phyloP scores from a whole-genome alignment of 108 stramenopile genomes.

The Nitzschia sp. region DNA sequence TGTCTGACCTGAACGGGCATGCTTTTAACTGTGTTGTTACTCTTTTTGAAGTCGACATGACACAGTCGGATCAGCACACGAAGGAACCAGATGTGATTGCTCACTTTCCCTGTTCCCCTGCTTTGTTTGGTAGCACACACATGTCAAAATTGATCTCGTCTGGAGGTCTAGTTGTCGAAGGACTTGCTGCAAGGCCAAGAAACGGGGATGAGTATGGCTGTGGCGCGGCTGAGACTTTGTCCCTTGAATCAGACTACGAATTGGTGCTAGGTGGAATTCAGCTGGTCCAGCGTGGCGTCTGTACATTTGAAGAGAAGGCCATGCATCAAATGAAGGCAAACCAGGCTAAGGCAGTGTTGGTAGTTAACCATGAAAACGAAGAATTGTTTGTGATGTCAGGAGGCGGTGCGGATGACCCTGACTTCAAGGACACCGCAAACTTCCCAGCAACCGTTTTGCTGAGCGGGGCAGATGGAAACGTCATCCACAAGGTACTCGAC shows the following conservation, averaged over 20 bases:
- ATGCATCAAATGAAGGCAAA: conserved; percentile 38
- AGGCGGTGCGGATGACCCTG: conserved; percentile 19
- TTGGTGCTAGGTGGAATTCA: neutral
- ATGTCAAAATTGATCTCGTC: conserved; percentile 33
- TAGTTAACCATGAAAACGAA: conserved; percentile 54
- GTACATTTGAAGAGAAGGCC: conserved; percentile 65
- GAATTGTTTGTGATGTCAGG: conserved; percentile 82
- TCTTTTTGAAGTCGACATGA: conserved; percentile 16
- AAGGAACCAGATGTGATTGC: conserved; percentile 16
- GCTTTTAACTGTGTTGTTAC: conserved; percentile 56
- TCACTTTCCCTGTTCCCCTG: conserved; percentile 64
- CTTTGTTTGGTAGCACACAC: conserved; percentile 65
- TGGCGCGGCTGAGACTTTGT: neutral
- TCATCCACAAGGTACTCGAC: conserved; percentile 27
- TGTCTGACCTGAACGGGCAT: conserved; percentile 58
- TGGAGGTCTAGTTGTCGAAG: conserved; percentile 39
- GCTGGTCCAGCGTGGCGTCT: conserved; percentile 58
- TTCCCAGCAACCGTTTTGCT: conserved; percentile 62
- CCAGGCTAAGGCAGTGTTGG: conserved; percentile 53
- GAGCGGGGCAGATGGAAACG: conserved; percentile 59
- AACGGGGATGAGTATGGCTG: conserved; percentile 52
- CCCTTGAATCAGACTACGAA: neutral
- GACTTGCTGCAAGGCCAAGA: conserved; percentile 26
- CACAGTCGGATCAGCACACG: neutral
- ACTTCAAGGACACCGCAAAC: conserved; percentile 21